Evolutionary conservation across 345 rosid genomes (phyloP).

Genomic region (Rhodomyrtus tomentosa): DNA sequence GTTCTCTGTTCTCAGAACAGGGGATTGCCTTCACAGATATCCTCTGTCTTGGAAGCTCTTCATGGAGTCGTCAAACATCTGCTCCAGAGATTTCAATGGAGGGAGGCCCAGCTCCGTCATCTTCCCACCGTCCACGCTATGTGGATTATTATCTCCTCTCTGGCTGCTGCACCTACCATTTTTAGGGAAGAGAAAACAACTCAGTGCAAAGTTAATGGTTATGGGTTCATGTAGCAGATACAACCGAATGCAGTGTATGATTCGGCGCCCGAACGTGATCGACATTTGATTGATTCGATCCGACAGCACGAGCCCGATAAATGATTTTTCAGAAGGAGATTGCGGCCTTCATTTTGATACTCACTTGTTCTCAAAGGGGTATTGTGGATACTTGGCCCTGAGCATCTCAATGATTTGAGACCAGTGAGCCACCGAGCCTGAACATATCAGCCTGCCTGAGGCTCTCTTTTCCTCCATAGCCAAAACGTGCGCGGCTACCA

Average conservation of each 20-base stretch:
- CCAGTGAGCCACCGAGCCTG: constrained; percentile 72
- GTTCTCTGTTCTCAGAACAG: background rate
- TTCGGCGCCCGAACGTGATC: background rate
- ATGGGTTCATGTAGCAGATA: background rate
- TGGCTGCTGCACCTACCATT: constrained; percentile 41
- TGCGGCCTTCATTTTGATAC: background rate
- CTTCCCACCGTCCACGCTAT: constrained; percentile 63
- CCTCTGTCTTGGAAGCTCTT: constrained; percentile 61
- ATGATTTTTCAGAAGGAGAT: background rate
- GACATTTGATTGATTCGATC: background rate
- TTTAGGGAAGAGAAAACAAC: background rate
- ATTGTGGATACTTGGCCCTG: constrained; percentile 48
- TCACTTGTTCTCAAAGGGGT: constrained; percentile 54
- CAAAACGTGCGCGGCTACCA: constrained; percentile 48
- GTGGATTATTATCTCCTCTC: constrained; percentile 52
- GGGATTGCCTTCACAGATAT: constrained; percentile 22
- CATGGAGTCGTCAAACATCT: constrained; percentile 76
- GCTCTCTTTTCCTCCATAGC: constrained; percentile 66
- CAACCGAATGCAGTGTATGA: background rate
- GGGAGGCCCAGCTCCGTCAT: constrained; percentile 41
- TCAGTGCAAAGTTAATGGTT: background rate
- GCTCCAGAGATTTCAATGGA: constrained; percentile 41
- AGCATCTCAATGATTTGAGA: constrained; percentile 58
- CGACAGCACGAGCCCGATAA: background rate
- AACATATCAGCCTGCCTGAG: constrained; percentile 61